Evolutionary conservation across 805 yeast genomes (phyloP).

Genomic region (Yarrowia sp.): DNA sequence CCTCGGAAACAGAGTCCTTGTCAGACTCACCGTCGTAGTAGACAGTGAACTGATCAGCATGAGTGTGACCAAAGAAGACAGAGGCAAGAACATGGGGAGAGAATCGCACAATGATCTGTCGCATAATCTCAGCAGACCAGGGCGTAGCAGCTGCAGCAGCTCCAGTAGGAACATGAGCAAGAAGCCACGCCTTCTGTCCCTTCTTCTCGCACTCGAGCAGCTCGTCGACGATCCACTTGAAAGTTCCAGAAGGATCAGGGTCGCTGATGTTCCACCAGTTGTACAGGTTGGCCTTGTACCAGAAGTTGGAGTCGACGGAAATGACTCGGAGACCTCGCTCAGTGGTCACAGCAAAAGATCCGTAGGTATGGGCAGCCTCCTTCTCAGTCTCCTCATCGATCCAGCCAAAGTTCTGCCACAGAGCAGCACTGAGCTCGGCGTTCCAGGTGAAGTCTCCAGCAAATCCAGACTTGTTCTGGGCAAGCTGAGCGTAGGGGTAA

Average conservation of each 20-base stretch:
- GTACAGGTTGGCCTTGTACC: conserved; percentile 69
- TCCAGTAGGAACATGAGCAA: conserved; percentile 69
- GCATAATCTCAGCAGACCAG: conserved; percentile 61
- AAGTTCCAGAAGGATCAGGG: conserved; percentile 68
- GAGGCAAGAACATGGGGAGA: conserved; percentile 75
- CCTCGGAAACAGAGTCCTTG: conserved; percentile 18
- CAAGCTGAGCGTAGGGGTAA: conserved; percentile 73
- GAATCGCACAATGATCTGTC: conserved; percentile 67
- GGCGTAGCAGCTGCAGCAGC: conserved; percentile 60
- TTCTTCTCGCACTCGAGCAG: conserved; percentile 63
- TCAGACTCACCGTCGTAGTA: conserved; percentile 55
- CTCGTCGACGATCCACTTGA: conserved; percentile 67
- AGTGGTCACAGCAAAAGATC: conserved; percentile 67
- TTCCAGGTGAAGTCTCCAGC: conserved; percentile 56
- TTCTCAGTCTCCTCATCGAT: conserved; percentile 46
- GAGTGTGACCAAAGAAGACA: conserved; percentile 75
- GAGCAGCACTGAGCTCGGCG: conserved; percentile 56
- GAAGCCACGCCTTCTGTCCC: conserved; percentile 73
- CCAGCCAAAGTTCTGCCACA: conserved; percentile 60
- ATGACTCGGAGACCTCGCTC: conserved; percentile 64
- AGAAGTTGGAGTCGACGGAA: conserved; percentile 70
- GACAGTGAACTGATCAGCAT: conserved; percentile 68
- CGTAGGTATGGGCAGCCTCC: conserved; percentile 54
- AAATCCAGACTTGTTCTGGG: conserved; percentile 59
- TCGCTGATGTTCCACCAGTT: conserved; percentile 57